These are phyloP conservation scores for Entomophthora muscae DNA, from an alignment of 371 early-diverging fungal genomes.

Conservation along the genomic window DNA sequence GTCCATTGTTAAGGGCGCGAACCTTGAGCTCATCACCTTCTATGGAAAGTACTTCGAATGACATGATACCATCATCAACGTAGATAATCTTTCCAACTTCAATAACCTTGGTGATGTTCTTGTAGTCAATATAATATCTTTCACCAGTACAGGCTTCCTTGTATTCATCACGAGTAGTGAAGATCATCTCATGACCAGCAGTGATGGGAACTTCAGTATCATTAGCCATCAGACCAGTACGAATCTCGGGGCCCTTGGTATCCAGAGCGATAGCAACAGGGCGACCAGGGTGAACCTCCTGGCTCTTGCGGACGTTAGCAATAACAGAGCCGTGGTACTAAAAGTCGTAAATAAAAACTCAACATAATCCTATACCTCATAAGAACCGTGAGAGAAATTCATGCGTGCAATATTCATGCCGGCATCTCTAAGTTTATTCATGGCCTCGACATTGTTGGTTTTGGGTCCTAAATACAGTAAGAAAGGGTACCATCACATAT, in stretches of 20 bases:
- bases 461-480: no score
- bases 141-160: conserved; percentile 42
- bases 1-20: conserved; percentile 54
- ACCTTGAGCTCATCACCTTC: conserved; percentile 43
- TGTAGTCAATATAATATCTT: conserved; percentile 72
- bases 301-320: conserved; percentile 47
- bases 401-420: conserved; percentile 95
- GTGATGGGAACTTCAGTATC: conserved; percentile 35
- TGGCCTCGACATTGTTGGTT: conserved; percentile 67
- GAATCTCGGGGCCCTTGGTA: conserved; percentile 76
- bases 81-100: conserved; percentile 68
- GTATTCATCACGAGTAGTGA: conserved; percentile 59
- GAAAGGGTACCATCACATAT: no score
- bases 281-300: conserved; percentile 12
- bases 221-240: conserved; percentile 55
- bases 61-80: conserved; percentile 70
- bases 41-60: conserved; percentile 57
- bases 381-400: conserved; percentile 91
- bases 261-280: conserved; percentile 77
- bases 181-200: conserved; percentile 61
- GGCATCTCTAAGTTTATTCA: conserved; percentile 66
- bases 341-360: neutral
- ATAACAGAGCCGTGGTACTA: conserved; percentile 77
- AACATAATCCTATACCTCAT: conserved; percentile 37
- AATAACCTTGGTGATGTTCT: conserved; percentile 64